Percentiles rank a stretch among this genome's conserved stretches.
These are phyloP conservation scores for Zygoascus ofunaensis DNA, from an alignment of 805 yeast genomes.

Conservation along the genomic window DNA sequence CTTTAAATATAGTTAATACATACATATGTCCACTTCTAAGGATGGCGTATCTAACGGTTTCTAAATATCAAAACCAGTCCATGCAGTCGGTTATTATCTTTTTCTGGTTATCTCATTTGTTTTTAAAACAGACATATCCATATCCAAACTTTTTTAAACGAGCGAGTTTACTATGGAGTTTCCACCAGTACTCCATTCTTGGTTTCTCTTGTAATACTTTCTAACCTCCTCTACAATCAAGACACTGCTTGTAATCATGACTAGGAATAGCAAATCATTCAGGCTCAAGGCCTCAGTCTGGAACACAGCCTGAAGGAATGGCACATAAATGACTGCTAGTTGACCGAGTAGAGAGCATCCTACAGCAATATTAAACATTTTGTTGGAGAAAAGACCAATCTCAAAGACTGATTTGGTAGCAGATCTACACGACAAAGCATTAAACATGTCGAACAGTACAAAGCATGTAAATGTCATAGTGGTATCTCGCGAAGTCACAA, in stretches of 20 bases:
- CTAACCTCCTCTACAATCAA: slow-evolving; percentile 77
- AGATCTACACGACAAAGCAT: slow-evolving; percentile 90
- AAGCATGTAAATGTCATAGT: slow-evolving; percentile 98
- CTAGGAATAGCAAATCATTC: slow-evolving; percentile 57
- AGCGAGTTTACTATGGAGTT: background rate
- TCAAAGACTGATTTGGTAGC: slow-evolving; percentile 74
- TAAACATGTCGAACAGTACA: slow-evolving; percentile 93
- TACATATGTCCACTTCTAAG: too few species aligned
- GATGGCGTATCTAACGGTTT: too few species aligned
- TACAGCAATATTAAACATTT: slow-evolving; percentile 91
- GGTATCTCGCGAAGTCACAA: slow-evolving; percentile 87
- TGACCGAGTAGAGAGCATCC: slow-evolving; percentile 84
- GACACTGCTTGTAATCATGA: slow-evolving; percentile 64
- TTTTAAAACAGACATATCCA: too few species aligned
- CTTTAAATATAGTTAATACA: too few species aligned
- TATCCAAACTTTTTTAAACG: too few species aligned
- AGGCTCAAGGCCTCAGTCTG: slow-evolving; percentile 85
- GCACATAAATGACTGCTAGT: slow-evolving; percentile 84
- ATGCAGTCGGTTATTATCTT: too few species aligned
- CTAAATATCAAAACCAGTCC: too few species aligned
- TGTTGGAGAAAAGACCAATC: slow-evolving; percentile 66
- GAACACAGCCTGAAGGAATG: slow-evolving; percentile 85
- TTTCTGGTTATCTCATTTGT: too few species aligned
- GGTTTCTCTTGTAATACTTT: slow-evolving; percentile 38
- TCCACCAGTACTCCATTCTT: slow-evolving; percentile 13